Evolutionary conservation across 2,329 filamentous ascomycete species (phyloP), one percentile per base, ranked within the genome.

Genomic region (Alternaria sp.): DNA sequence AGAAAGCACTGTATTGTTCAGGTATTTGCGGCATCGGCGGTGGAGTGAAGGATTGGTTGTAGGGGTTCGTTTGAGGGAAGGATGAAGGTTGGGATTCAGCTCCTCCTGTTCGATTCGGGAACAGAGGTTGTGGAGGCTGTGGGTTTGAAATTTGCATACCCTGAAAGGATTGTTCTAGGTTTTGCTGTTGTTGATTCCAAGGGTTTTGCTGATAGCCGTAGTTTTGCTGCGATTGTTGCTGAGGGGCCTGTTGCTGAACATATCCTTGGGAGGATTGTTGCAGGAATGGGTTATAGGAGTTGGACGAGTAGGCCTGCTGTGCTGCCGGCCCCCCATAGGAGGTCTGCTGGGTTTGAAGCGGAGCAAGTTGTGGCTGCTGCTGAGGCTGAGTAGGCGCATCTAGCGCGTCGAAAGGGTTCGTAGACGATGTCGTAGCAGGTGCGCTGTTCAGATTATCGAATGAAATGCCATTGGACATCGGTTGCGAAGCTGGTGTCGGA

Each of bases 41-140:
- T 25, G 79, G 78, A 27, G 77, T 79, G 40, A 79, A 79, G 7
- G 78, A 74, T 34, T 80, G 78, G 41, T 77, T 73, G 60, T 79
- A 81, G 3, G 79, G 79, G 60, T 81, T 81, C 30, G 72, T 76
- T 56, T 77, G 76, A 5, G 72, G 71, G 32, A 74, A 78, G 32
- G 74, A 75, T 9, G 75, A 74, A 25, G 60, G 72, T 20, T 82
- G 83, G 16, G 63, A 56, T 78, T 77, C 64, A 11, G 77, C 79
- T 61, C 87, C 91, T 55, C 91, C 91, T 1, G 92, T 94, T 55
- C 90, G 89, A 71, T 93, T 88, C 8, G 92, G 90, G 74, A 94
- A 93, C 30, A 93, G 82, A 30, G 63, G 48, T 38, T 50, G 46
- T 10, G 36, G 40, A 16, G 40, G 20, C 38, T 72, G 71, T 38